phyloP scores from a whole-genome alignment of 75 land plant genomes.

The Cupressus sempervirens region DNA sequence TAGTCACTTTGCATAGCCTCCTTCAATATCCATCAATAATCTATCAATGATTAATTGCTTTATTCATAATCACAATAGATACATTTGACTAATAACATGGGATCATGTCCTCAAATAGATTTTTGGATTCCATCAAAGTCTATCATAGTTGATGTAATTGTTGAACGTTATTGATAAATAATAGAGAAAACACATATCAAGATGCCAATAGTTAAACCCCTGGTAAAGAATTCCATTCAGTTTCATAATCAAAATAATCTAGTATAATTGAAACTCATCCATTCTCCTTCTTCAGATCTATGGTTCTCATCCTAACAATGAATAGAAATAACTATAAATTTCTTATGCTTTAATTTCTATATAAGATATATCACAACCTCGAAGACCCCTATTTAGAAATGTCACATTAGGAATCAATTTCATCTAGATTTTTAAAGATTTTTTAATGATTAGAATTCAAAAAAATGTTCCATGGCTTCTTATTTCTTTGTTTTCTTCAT shows the following conservation, averaged over 20 bases:
- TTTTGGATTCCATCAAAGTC: constrained; percentile 7
- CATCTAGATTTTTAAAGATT: not conserved
- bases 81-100: not conserved
- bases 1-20: not conserved
- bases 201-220: constrained; percentile 90
- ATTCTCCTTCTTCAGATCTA: constrained; percentile 61
- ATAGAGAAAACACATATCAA: constrained; percentile 76
- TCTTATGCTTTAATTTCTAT: not conserved
- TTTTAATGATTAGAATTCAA: not conserved
- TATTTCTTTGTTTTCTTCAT: not conserved
- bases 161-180: constrained; percentile 60
- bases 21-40: not conserved
- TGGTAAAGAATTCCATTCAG: constrained; percentile 56
- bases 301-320: constrained; percentile 71
- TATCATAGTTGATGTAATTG: constrained; percentile 40
- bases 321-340: not conserved
- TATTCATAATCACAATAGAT: not conserved
- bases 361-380: not conserved
- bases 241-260: constrained; percentile 76
- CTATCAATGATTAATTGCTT: not conserved
- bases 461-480: not conserved
- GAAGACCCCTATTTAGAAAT: not conserved
- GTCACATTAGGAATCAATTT: not conserved
- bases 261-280: constrained; percentile 70
- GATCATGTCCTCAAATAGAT: not conserved